Evolutionary conservation across 164 flowering plant species (phyloP).

Genomic region (Protea cynaroides): DNA sequence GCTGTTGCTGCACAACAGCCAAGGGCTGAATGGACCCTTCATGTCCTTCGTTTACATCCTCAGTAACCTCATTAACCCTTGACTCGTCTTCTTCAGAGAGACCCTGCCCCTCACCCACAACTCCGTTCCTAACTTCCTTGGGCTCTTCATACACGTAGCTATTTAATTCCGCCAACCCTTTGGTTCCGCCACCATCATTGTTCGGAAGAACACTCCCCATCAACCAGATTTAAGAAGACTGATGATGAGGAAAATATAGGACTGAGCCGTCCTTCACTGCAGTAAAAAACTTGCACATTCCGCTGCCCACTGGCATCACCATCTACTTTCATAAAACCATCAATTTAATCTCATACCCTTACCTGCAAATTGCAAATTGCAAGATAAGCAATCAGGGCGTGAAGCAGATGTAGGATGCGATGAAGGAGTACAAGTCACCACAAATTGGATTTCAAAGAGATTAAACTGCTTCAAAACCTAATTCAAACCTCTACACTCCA

Average conservation of each 20-base stretch:
- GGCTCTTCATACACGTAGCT: slow-evolving; percentile 24
- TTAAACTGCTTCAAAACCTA: slow-evolving; percentile 8
- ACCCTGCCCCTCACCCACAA: slow-evolving; percentile 39
- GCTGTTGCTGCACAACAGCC: slow-evolving; percentile 25
- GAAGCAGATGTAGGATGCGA: slow-evolving; percentile 5
- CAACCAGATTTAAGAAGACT: slow-evolving; percentile 45
- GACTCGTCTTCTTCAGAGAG: slow-evolving; percentile 40
- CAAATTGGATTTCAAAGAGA: background rate
- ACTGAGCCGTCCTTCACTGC: slow-evolving; percentile 18
- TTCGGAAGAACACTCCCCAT: slow-evolving; percentile 41
- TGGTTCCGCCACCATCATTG: slow-evolving; percentile 23
- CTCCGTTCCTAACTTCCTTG: slow-evolving; percentile 35
- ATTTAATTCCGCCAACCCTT: slow-evolving; percentile 30
- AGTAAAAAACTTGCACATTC: slow-evolving; percentile 35
- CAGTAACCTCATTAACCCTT: slow-evolving; percentile 22
- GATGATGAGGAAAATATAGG: slow-evolving; percentile 23
- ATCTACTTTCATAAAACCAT: slow-evolving; percentile 4
- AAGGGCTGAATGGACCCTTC: slow-evolving; percentile 15
- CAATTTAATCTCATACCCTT: background rate
- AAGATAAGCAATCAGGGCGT: background rate
- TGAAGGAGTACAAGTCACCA: background rate
- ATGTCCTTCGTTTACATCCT: slow-evolving; percentile 19
- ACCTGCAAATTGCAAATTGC: slow-evolving; percentile 7
- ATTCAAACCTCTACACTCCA: background rate
- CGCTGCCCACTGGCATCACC: slow-evolving; percentile 16